phyloP scores from a whole-genome alignment of 2,329 filamentous ascomycete species.

The Ceratocystis ficicola region DNA sequence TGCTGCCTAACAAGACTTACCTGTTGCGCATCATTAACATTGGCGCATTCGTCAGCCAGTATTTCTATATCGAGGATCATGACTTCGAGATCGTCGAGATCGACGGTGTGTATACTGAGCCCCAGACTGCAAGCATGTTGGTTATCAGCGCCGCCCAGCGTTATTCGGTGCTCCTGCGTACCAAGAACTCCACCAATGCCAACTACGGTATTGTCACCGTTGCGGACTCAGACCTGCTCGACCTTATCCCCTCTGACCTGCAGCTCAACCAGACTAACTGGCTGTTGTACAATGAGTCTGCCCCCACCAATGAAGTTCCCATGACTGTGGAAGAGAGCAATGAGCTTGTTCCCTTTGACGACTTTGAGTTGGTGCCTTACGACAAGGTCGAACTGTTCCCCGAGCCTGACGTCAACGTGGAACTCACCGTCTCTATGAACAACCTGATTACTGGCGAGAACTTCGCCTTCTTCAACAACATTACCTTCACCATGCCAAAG shows the following conservation, averaged over 20 bases:
- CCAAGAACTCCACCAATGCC: conserved; percentile 33
- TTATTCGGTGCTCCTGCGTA: conserved; percentile 38
- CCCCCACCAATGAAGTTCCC: conserved; percentile 25
- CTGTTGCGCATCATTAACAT: conserved; percentile 43
- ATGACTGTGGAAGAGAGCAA: conserved; percentile 29
- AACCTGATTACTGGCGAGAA: conserved; percentile 43
- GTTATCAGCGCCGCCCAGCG: conserved; percentile 41
- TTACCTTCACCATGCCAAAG: conserved; percentile 51
- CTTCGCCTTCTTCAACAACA: conserved; percentile 50
- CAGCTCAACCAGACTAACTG: conserved; percentile 36
- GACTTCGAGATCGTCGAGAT: conserved; percentile 32
- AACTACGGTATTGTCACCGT: conserved; percentile 36
- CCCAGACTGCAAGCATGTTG: conserved; percentile 33
- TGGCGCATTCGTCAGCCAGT: conserved; percentile 40
- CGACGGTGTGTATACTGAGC: conserved; percentile 40
- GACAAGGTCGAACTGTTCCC: conserved; percentile 40
- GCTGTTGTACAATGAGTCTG: conserved; percentile 28
- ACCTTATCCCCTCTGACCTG: conserved; percentile 38
- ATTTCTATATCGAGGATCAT: conserved; percentile 37
- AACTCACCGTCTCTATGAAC: conserved; percentile 39
- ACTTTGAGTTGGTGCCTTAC: conserved; percentile 40
- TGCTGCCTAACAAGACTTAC: conserved; percentile 40
- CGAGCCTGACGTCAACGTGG: conserved; percentile 39
- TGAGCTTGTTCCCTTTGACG: conserved; percentile 45
- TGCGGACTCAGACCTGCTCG: conserved; percentile 24